Evolutionary conservation across 139 green algal genomes (phyloP).

Genomic region (Mychonastes homosphaera): DNA sequence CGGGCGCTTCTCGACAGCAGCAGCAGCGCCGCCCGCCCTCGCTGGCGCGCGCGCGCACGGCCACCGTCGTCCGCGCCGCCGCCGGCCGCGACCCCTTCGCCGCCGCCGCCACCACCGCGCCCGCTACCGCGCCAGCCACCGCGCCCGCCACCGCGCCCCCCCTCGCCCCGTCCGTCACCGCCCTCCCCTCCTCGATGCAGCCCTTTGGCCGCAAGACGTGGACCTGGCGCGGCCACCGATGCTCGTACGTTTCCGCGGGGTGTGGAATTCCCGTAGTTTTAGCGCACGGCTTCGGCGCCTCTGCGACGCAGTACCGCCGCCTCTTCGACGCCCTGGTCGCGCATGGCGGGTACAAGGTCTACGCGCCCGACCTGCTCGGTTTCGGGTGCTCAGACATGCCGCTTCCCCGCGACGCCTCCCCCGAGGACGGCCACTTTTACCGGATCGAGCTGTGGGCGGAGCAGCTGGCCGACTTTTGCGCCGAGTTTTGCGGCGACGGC

Average conservation of each 20-base stretch:
- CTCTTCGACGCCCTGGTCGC: slow-evolving; percentile 42
- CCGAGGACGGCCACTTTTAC: too few relatives aligned
- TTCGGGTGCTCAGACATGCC: slow-evolving; percentile 62
- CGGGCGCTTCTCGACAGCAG: too few relatives aligned
- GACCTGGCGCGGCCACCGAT: too few relatives aligned
- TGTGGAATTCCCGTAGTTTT: slow-evolving; percentile 55
- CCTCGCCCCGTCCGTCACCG: not conserved
- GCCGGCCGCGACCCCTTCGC: not conserved
- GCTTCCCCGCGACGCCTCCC: slow-evolving; percentile 8
- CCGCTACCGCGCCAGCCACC: not conserved
- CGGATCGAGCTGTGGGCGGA: slow-evolving; percentile 45
- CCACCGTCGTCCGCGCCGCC: not conserved
- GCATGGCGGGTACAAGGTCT: slow-evolving; percentile 49
- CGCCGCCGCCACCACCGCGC: not conserved
- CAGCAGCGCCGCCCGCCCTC: too few relatives aligned
- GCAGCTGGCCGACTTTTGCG: slow-evolving; percentile 55
- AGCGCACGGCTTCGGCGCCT: slow-evolving; percentile 70
- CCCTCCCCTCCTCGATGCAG: not conserved
- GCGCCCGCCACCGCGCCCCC: not conserved
- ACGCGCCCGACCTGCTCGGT: slow-evolving; percentile 69
- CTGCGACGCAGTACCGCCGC: slow-evolving; percentile 45
- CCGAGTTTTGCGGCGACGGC: slow-evolving; percentile 37
- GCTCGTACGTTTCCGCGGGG: too few relatives aligned
- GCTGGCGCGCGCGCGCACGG: too few relatives aligned
- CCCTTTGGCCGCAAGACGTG: slow-evolving; percentile 19